Evolutionary conservation across 805 yeast species (phyloP).

Genomic region (Saturnispora gosingensis): DNA sequence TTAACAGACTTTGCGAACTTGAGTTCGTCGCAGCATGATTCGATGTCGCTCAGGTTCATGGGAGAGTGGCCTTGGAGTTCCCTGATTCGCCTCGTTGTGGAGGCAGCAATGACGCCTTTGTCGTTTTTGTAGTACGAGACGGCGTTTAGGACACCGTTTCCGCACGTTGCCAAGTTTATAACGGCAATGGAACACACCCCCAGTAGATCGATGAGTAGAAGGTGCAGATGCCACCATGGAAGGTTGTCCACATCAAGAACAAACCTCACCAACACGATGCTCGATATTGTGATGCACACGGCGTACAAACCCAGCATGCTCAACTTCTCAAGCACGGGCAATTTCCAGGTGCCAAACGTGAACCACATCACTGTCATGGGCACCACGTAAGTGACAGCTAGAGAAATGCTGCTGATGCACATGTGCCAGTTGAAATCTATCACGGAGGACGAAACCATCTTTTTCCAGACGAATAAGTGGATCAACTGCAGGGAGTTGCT

Average conservation of each 20-base stretch:
- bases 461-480: not conserved
- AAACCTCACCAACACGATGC: not conserved
- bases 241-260: not conserved
- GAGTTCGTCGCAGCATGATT: not conserved
- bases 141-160: not conserved
- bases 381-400: not conserved
- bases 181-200: constrained; percentile 4
- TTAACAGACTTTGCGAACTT: not conserved
- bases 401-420: not conserved
- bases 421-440: not conserved
- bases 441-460: not conserved
- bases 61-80: not conserved
- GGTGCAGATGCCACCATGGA: not conserved
- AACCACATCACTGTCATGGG: constrained; percentile 2
- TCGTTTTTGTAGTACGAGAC: not conserved
- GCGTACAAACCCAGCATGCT: not conserved
- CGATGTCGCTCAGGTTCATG: not conserved
- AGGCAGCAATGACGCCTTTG: not conserved
- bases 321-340: not conserved
- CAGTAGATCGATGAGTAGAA: not conserved
- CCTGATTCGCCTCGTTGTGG: not conserved
- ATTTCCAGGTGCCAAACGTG: not conserved
- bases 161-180: constrained; percentile 4
- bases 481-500: constrained; percentile 4
- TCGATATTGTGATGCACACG: not conserved